phyloP scores from a whole-genome alignment of 768 basidiomycete genomes.

The Lentinula guzmanii region DNA sequence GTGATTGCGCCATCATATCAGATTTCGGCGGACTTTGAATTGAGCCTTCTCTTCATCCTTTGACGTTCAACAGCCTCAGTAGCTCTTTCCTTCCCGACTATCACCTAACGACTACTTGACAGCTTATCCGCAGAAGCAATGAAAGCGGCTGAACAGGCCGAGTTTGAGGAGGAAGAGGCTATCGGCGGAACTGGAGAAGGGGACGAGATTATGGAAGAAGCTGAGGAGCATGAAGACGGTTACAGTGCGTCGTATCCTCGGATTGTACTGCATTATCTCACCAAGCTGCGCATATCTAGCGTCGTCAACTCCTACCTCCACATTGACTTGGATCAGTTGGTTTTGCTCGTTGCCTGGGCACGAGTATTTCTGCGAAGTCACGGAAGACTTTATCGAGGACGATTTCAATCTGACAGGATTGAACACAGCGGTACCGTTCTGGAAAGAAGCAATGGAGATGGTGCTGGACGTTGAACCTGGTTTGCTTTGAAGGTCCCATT shows the following conservation, averaged over 20 bases:
- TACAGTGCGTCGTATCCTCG: constrained; percentile 59
- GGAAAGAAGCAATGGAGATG: constrained; percentile 99
- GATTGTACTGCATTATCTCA: constrained; percentile 8
- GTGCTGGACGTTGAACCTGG: constrained; percentile 98
- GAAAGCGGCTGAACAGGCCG: constrained; percentile 25
- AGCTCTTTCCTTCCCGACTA: not conserved
- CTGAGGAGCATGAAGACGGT: constrained; percentile 68
- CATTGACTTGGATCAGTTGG: constrained; percentile 94
- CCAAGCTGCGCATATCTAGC: constrained; percentile 33
- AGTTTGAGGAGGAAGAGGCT: constrained; percentile 57
- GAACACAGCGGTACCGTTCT: constrained; percentile 95
- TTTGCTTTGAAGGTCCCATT: constrained; percentile 30
- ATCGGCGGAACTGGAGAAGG: constrained; percentile 48
- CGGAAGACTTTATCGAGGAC: constrained; percentile 99
- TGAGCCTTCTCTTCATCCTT: not conserved
- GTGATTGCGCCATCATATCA: not conserved
- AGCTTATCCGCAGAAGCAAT: not conserved
- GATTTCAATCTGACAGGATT: constrained; percentile 98
- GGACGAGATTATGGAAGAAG: constrained; percentile 81
- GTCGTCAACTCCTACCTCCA: constrained; percentile 86
- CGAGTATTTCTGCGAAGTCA: constrained; percentile 97
- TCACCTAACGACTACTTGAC: not conserved
- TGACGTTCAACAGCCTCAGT: not conserved
- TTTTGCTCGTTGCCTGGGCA: constrained; percentile 93
- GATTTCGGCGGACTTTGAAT: not conserved